phyloP scores from a whole-genome alignment of 441 rosid genomes.

The Corymbia calophylla region DNA sequence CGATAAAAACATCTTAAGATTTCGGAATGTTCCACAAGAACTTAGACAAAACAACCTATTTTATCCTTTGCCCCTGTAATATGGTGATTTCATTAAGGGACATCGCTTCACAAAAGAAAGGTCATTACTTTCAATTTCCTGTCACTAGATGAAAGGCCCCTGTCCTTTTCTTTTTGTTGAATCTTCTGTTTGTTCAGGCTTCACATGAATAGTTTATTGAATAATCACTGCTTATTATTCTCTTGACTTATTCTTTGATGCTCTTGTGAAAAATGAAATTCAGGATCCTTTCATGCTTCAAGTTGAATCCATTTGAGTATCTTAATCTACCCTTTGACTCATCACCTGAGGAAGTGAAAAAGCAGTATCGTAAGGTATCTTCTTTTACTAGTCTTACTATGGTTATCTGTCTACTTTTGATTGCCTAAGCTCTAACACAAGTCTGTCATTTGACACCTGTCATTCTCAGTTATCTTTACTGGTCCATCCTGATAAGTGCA shows the following conservation, averaged over 20 bases:
- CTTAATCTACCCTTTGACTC: conserved; percentile 71
- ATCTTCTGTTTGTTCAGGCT: background rate
- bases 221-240: background rate
- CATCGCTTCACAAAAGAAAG: background rate
- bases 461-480: conserved; percentile 63
- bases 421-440: background rate
- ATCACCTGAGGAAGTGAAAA: conserved; percentile 67
- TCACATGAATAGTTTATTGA: background rate
- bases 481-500: conserved; percentile 99
- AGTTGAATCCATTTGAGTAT: conserved; percentile 91
- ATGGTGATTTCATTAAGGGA: background rate
- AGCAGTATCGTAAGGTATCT: conserved; percentile 89
- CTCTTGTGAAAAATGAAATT: background rate
- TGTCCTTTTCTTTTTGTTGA: background rate
- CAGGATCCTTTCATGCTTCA: conserved; percentile 97
- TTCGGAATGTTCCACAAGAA: background rate
- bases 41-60: background rate
- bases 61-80: background rate
- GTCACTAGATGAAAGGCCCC: background rate
- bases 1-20: background rate
- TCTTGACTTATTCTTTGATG: background rate
- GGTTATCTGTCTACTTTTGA: background rate
- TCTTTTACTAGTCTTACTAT: background rate
- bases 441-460: conserved; percentile 3
- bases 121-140: background rate